phyloP scores from a whole-genome alignment of 352 stramenopile genomes.

The Phytopythium cucurbitacearum region DNA sequence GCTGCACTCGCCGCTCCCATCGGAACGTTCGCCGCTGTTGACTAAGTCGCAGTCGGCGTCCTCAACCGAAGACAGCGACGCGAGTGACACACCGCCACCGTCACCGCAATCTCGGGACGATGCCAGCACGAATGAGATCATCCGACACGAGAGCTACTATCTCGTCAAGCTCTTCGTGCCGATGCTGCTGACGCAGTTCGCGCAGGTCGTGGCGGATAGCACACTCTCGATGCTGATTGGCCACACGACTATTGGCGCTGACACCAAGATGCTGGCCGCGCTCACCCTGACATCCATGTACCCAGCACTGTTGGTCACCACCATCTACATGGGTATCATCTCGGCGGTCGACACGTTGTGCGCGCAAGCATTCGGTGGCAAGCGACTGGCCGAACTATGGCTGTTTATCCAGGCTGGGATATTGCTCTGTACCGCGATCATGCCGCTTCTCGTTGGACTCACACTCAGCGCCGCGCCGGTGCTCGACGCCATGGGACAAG shows the following conservation, averaged over 20 bases:
- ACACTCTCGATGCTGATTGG: constrained; percentile 19
- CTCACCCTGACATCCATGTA: constrained; percentile 15
- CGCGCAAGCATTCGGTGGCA: constrained; percentile 29
- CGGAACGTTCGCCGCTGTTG: not conserved
- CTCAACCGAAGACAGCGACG: not conserved
- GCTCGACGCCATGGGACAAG: constrained; percentile 2
- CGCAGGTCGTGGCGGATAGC: constrained; percentile 9
- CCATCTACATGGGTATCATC: not conserved
- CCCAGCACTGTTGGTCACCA: not conserved
- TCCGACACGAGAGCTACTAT: constrained; percentile 6
- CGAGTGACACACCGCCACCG: not conserved
- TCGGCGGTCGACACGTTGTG: constrained; percentile 23
- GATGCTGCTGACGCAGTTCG: constrained; percentile 4
- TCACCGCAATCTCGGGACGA: not conserved
- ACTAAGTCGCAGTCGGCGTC: not conserved
- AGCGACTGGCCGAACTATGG: constrained; percentile 25
- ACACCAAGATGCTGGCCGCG: constrained; percentile 20
- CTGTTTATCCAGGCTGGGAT: constrained; percentile 32
- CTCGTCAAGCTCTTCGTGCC: constrained; percentile 8
- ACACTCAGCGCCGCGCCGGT: constrained; percentile 1
- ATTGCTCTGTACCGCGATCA: constrained; percentile 5
- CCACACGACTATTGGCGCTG: constrained; percentile 11
- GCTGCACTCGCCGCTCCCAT: not conserved
- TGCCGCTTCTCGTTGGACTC: constrained; percentile 7
- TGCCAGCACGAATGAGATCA: constrained; percentile 1